Evolutionary conservation across 1,284 basidiomycete genomes (phyloP).

Genomic region (Cronartium quercuum): DNA sequence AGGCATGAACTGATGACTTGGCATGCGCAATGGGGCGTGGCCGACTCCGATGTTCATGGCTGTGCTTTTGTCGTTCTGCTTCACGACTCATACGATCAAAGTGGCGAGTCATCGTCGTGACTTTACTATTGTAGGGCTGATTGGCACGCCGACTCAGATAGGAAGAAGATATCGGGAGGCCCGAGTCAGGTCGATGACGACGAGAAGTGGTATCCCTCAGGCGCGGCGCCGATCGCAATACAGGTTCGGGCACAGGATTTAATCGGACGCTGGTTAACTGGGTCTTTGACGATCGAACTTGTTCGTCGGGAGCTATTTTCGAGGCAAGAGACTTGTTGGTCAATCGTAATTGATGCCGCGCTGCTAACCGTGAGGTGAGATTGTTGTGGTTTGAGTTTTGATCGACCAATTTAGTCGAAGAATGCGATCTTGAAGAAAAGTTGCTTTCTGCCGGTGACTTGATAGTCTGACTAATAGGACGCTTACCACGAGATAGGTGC

Average conservation of each 20-base stretch:
- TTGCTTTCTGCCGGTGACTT: background rate
- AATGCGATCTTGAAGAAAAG: background rate
- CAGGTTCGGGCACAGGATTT: background rate
- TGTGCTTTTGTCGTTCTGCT: constrained; percentile 54
- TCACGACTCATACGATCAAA: constrained; percentile 54
- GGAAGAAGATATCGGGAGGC: constrained; percentile 25
- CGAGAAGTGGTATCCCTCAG: constrained; percentile 7
- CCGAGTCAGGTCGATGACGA: constrained; percentile 21
- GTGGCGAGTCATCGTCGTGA: constrained; percentile 56
- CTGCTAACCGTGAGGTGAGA: background rate
- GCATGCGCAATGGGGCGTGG: constrained; percentile 89
- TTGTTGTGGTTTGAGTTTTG: background rate
- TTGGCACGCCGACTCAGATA: constrained; percentile 34
- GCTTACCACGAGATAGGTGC: constrained; percentile 18
- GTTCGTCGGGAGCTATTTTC: background rate
- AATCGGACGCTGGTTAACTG: background rate
- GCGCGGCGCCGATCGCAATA: constrained; percentile 3
- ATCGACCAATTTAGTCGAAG: background rate
- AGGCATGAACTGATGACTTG: constrained; percentile 79
- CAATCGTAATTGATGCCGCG: constrained; percentile 5
- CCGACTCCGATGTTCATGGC: constrained; percentile 62
- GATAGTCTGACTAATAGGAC: background rate
- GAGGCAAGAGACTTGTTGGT: constrained; percentile 2
- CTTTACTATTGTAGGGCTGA: constrained; percentile 47
- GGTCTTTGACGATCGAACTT: background rate